phyloP scores from a whole-genome alignment of 1,139 yeast genomes.

The Saccharomyces hybrid region DNA sequence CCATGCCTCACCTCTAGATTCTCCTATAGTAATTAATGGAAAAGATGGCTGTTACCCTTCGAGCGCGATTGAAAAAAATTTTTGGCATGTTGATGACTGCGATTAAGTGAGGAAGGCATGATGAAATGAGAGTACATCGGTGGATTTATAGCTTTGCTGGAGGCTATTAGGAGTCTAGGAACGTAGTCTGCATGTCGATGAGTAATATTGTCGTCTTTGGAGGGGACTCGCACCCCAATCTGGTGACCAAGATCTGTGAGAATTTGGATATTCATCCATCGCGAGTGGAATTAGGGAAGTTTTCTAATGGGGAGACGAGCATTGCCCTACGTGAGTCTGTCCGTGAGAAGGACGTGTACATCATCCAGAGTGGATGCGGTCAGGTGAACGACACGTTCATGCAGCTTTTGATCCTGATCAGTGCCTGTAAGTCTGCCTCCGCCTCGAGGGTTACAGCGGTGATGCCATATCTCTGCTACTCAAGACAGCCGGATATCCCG shows the following conservation, averaged over 20 bases:
- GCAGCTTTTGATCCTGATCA: constrained; percentile 78
- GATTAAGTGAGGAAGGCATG: background rate
- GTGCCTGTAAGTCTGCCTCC: constrained; percentile 94
- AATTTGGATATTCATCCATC: constrained; percentile 59
- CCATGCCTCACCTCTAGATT: background rate
- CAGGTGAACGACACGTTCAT: constrained; percentile 86
- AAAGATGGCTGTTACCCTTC: background rate
- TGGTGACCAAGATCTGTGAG: constrained; percentile 56
- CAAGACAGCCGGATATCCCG: constrained; percentile 95
- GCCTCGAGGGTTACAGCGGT: constrained; percentile 93
- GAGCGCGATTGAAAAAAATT: background rate
- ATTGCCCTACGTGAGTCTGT: constrained; percentile 78
- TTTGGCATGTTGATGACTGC: background rate
- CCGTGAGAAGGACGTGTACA: constrained; percentile 88
- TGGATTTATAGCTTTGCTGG: background rate
- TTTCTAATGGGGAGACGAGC: constrained; percentile 85
- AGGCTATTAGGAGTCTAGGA: background rate
- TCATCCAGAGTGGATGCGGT: constrained; percentile 63
- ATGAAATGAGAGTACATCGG: background rate
- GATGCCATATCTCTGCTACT: constrained; percentile 88
- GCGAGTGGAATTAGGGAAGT: constrained; percentile 49
- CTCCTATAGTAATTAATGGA: background rate
- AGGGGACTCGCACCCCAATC: constrained; percentile 60
- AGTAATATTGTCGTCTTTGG: constrained; percentile 67
- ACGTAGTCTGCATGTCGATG: constrained; percentile 32